A percentile compares a stretch with the other conserved stretches of the same genome.
These are phyloP conservation scores for Globisporangium echinulatum DNA, from an alignment of 352 stramenopile genomes.

Conservation along the genomic window DNA sequence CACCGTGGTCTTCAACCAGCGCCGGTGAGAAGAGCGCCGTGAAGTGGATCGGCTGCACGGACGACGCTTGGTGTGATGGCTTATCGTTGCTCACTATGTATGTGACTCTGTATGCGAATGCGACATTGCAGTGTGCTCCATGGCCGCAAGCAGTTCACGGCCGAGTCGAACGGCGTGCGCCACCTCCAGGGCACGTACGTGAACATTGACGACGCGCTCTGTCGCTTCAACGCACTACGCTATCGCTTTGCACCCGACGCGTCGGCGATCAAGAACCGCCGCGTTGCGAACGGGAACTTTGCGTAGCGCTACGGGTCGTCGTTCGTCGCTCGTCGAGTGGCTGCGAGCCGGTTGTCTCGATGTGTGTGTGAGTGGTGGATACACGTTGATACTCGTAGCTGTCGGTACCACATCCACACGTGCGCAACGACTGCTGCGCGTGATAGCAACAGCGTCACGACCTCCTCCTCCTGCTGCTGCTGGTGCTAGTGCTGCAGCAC, in stretches of 20 bases:
- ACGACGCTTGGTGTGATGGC: no score
- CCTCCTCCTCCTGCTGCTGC: neutral
- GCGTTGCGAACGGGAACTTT: conserved; percentile 70
- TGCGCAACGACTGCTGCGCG: neutral
- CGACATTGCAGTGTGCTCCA: conserved; percentile 45
- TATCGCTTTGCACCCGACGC: conserved; percentile 40
- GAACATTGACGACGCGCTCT: conserved; percentile 86
- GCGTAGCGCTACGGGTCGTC: conserved; percentile 19
- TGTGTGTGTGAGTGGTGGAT: neutral
- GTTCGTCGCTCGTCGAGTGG: no score
- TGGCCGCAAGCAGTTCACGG: conserved; percentile 67
- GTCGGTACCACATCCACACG: neutral
- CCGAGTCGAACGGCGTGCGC: conserved; percentile 60
- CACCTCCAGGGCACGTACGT: conserved; percentile 84
- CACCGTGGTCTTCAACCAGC: conserved; percentile 83
- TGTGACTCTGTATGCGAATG: neutral
- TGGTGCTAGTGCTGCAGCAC: neutral
- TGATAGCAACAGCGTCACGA: neutral
- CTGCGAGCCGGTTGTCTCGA: no score
- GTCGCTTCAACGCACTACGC: conserved; percentile 72
- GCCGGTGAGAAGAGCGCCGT: conserved; percentile 22
- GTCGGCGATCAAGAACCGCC: conserved; percentile 46
- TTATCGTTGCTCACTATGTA: neutral
- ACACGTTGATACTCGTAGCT: neutral
- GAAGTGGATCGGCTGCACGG: no score